Percentiles rank a stretch among this genome's conserved stretches.
These are phyloP conservation scores for Vanilla planifolia DNA, from an alignment of 106 monocot species.

Conservation along the genomic window DNA sequence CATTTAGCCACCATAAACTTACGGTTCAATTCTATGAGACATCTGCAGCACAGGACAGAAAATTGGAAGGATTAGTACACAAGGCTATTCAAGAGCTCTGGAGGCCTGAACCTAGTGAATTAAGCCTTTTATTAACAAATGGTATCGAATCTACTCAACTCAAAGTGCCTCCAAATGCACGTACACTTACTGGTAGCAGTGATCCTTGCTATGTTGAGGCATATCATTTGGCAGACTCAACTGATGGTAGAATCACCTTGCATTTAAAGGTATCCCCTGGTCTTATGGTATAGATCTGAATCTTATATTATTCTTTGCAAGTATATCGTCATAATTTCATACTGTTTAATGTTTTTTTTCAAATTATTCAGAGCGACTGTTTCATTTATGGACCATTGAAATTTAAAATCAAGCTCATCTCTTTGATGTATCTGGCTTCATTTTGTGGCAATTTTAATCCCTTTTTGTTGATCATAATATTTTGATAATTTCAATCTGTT, in stretches of 20 bases:
- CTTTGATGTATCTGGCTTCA: not conserved
- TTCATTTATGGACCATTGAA: not conserved
- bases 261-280: constrained; percentile 73
- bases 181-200: constrained; percentile 74
- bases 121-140: constrained; percentile 69
- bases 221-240: constrained; percentile 90
- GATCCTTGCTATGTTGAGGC: constrained; percentile 98
- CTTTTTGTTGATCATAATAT: too few species aligned
- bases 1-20: constrained; percentile 96
- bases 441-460: not conserved
- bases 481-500: too few species aligned
- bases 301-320: not conserved
- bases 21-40: constrained; percentile 94
- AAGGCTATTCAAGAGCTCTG: constrained; percentile 99
- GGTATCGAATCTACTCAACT: constrained; percentile 64
- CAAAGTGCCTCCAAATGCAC: constrained; percentile 75
- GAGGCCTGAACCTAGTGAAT: constrained; percentile 87
- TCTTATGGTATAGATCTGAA: not conserved
- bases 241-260: constrained; percentile 85
- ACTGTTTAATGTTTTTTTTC: not conserved
- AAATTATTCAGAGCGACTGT: not conserved
- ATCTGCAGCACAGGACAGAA: constrained; percentile 95
- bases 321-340: not conserved
- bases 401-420: not conserved
- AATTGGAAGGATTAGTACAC: constrained; percentile 92